Conservation (phyloP, 1,284 basidiomycete species). For the Puccinia polysora region DNA sequence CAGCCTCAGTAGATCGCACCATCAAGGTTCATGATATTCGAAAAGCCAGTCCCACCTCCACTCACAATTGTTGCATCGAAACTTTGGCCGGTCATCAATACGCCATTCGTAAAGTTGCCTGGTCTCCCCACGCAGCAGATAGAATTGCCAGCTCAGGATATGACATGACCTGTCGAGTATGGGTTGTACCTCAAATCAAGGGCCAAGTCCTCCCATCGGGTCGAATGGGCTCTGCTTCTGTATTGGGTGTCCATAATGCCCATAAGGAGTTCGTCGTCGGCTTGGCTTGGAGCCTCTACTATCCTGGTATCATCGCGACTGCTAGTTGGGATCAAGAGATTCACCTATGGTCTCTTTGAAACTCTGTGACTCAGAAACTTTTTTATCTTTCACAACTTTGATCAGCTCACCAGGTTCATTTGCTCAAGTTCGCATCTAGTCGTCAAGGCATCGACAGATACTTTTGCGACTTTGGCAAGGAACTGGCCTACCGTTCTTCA, state of each 20-base stretch:
- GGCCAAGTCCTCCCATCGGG: constrained; percentile 11
- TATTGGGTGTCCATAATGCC: constrained; percentile 63
- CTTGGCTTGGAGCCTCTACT: constrained; percentile 74
- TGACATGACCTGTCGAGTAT: constrained; percentile 93
- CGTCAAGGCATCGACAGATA: no score
- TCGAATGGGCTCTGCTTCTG: constrained; percentile 56
- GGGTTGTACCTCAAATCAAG: constrained; percentile 54
- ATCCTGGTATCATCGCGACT: constrained; percentile 75
- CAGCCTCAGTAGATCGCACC: constrained; percentile 71
- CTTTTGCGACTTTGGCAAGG: no score
- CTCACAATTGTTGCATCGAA: constrained; percentile 46
- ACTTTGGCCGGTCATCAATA: constrained; percentile 56
- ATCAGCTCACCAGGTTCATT: no score
- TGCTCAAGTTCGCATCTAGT: no score
- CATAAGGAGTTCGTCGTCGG: constrained; percentile 96
- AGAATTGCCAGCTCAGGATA: constrained; percentile 71
- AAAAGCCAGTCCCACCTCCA: constrained; percentile 56
- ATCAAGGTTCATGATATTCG: constrained; percentile 80
- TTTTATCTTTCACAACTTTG: no score
- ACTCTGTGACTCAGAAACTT: no score
- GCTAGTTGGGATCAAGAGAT: constrained; percentile 85
- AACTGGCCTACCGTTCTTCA: no score
- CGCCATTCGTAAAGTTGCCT: constrained; percentile 57
- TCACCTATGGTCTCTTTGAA: constrained; percentile 60
- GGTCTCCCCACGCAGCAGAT: constrained; percentile 44